Evolutionary conservation across 176 grass and related monocot genomes (phyloP), one percentile per base, ranked within the genome.

Genomic region (Avena insularis): DNA sequence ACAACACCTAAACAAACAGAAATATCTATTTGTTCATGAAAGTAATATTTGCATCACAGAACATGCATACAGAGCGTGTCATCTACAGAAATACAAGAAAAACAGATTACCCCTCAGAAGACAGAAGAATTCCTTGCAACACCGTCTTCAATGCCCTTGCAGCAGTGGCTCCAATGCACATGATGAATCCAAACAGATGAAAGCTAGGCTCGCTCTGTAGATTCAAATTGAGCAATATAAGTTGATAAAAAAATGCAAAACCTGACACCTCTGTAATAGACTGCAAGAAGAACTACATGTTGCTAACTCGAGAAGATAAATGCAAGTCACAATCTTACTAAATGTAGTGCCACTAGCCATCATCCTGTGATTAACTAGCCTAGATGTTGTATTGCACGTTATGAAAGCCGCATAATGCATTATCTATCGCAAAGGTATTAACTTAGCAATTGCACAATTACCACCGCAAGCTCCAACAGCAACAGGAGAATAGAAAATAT

Each of bases 121-220:
- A 88, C 46, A 97, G 83, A 80, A 97, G 92, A 84, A 97, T 89
- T 70, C 92, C 94, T 87, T 97, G 94, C 53, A 97, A 77, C 56
- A 97, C 94, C 2, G 94, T 93, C 71, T 97, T 97, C 64, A 97
- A 85, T 0, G 94, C 94, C 79, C 94, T 91, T 77, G 90, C 90
- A 23, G 92, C 90, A 78, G 94, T 97, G 43, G 94, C 90, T 84
- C 88, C 94, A 36, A 97, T 83, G 85, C 94, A 97, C 73, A 97
- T 86, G 50, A 97, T 78, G 90, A 97, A 97, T 73, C 94, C 94
- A 89, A 97, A 97, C 6, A 90, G 81, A 82, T 97, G 94, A 84
- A 97, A 97, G 59, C 88, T 93, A 67, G 94, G 94, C 50, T 97
- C 94, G 25, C 91, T 88, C 91, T 93, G 88, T 21, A 90, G 73